phyloP scores from a whole-genome alignment of 768 basidiomycete species.

The Pluteus cervinus region DNA sequence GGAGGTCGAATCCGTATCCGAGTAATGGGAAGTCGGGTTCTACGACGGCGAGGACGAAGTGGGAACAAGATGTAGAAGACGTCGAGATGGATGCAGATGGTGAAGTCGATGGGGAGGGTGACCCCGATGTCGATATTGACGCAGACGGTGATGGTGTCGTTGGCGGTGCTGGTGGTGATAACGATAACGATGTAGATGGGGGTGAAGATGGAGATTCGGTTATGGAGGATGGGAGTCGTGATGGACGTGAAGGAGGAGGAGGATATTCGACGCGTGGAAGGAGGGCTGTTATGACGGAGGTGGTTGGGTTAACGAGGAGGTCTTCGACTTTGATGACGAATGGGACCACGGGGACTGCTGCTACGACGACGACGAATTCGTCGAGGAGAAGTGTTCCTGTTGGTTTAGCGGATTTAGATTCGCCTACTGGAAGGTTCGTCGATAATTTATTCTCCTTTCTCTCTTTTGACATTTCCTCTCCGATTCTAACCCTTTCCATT shows the following conservation, averaged over 20 bases:
- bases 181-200: constrained; percentile 12
- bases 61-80: constrained; percentile 2
- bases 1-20: not conserved
- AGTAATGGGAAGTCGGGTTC: no score
- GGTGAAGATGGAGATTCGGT: constrained; percentile 16
- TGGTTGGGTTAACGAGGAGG: not conserved
- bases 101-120: constrained; percentile 25
- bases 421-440: constrained; percentile 56
- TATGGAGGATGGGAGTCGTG: constrained; percentile 16
- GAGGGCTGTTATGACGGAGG: not conserved
- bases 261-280: not conserved
- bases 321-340: not conserved
- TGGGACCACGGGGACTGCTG: not conserved
- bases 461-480: no score
- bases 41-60: no score
- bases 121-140: constrained; percentile 20
- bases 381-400: no score
- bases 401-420: constrained; percentile 54
- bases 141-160: constrained; percentile 22
- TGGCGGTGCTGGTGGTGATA: constrained; percentile 1
- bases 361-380: no score
- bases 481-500: not conserved
- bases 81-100: constrained; percentile 4
- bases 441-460: no score
- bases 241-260: constrained; percentile 7